Base-by-base conservation (phyloP, 1,284 basidiomycete species). In the Tremellales sp. region DNA sequence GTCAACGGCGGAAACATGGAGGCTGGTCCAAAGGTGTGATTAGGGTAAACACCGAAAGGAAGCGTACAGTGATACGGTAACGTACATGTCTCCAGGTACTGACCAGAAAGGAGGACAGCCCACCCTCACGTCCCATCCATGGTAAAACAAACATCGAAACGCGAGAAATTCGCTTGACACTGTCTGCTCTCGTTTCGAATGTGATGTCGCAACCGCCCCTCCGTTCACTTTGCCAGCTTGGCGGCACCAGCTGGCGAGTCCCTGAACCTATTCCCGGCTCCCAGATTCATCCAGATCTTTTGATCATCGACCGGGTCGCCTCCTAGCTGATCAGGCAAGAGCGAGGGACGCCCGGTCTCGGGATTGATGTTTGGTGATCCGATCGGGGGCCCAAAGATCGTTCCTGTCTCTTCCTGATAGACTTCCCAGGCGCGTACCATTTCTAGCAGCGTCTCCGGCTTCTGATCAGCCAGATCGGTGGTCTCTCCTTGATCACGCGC, bases 401-500 rank as follows among this genome's bases (percentile, higher is more conserved):
- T 55, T 6, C 61, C 57, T 3, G 60, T 64, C 45, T 60, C 60
- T 4, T 48, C 60, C 25, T 52, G 47, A 21, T 54, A 61, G 24
- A 54, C 37, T 11, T 58, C 43, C 60, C 60, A 64, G 37, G 48
- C 49, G 10, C 23, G 41, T 7, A 66, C 47, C 26, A 69, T 35
- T 37, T 60, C 56, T 13, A 47, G 26, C 37, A 68, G 44, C 24
- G 58, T 55, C 10, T 62, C 52, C 8, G 52, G 50, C 5, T 53
- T 10, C 12, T 45, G 25, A 15, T 45, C 33, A 0, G 65, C 64
- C 17, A 68, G 45, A 43, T 69, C 58, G 0, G 51, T 46, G 12
- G 54, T 61, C 49, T 69, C 67, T 25, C 62, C 65, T 2, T 55
- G 64, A 46, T 69, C 59, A 21, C 17, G 25, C 2, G 50, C 41